phyloP scores from a whole-genome alignment of 2,329 filamentous ascomycete species.

The Bipolaris zeicola region DNA sequence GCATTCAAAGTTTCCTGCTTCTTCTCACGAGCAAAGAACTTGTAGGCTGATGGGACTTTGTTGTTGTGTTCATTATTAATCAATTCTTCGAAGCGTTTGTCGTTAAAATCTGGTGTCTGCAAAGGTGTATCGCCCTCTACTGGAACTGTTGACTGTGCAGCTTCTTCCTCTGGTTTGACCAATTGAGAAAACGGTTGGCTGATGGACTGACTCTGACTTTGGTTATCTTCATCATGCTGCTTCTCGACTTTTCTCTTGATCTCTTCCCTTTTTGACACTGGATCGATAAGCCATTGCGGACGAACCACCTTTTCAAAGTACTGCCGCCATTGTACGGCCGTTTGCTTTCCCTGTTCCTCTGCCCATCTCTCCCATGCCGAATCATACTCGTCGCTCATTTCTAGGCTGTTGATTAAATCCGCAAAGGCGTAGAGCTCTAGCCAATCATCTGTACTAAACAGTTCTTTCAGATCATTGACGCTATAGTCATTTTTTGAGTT shows the following conservation, averaged over 20 bases:
- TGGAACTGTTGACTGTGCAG: background rate
- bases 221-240: constrained; percentile 2
- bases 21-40: constrained; percentile 24
- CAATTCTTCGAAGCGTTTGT: constrained; percentile 19
- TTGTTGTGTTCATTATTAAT: constrained; percentile 14
- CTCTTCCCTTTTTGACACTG: constrained; percentile 27
- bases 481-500: constrained; percentile 19
- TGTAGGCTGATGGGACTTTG: constrained; percentile 20
- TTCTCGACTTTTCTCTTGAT: constrained; percentile 27
- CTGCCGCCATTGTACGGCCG: constrained; percentile 40
- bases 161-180: background rate
- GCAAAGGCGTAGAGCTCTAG: constrained; percentile 41
- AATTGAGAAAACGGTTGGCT: constrained; percentile 15
- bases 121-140: background rate
- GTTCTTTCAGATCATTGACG: constrained; percentile 25
- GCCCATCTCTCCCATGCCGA: constrained; percentile 37
- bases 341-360: constrained; percentile 22
- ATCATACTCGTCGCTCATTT: constrained; percentile 15
- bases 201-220: constrained; percentile 14
- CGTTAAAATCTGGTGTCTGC: constrained; percentile 10
- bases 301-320: constrained; percentile 44
- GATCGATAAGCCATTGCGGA: constrained; percentile 40
- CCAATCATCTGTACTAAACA: constrained; percentile 38
- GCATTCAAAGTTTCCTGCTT: constrained; percentile 20
- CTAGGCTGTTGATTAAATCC: constrained; percentile 20